phyloP scores from a whole-genome alignment of 306 rosid species.

The Pterocarpus macrocarpus region DNA sequence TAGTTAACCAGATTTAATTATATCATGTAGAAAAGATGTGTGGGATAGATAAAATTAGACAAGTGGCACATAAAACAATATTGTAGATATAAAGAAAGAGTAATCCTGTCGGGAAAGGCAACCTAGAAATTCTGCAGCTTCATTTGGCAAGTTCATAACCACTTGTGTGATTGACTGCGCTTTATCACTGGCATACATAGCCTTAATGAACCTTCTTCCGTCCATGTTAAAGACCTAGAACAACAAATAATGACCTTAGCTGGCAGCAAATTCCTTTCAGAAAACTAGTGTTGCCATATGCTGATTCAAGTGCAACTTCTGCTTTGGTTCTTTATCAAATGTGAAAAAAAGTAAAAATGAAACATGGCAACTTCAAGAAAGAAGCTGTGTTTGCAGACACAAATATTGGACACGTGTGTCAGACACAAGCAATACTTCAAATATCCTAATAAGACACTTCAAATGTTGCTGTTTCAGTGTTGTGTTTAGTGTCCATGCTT shows the following conservation, averaged over 20 bases:
- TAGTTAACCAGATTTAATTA: neutral
- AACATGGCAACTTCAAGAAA: conserved; percentile 25
- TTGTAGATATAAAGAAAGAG: conserved; percentile 14
- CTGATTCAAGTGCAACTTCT: conserved; percentile 46
- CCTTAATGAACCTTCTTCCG: conserved; percentile 91
- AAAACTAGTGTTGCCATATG: conserved; percentile 30
- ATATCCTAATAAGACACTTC: conserved; percentile 26
- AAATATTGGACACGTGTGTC: neutral
- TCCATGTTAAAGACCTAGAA: conserved; percentile 93
- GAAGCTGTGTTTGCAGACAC: neutral
- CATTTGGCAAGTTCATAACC: conserved; percentile 96
- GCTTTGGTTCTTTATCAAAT: conserved; percentile 36
- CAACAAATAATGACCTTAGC: conserved; percentile 41
- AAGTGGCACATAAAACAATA: conserved; percentile 15
- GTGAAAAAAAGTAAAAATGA: conserved; percentile 27
- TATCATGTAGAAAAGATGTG: conserved; percentile 40
- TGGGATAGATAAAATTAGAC: conserved; percentile 23
- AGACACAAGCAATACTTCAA: conserved; percentile 28
- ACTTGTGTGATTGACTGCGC: conserved; percentile 86
- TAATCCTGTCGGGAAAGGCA: conserved; percentile 30
- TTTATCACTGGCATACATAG: conserved; percentile 80
- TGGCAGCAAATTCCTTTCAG: conserved; percentile 21
- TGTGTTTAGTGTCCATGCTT: neutral
- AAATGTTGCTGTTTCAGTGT: conserved; percentile 4
- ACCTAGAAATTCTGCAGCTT: conserved; percentile 93